Evolutionary conservation across 129 eudicot species (phyloP).

Genomic region (Helianthus annuus): HanXRQr2.0-SUNRISE NC_035433.2:47450901-47451400

Average conservation of each 20-base stretch:
- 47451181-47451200: constrained; percentile 15
- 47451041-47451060: too few species aligned
- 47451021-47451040: too few species aligned
- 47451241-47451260: not conserved
- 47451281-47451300: constrained; percentile 28
- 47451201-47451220: constrained; percentile 14
- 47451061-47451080: too few species aligned
- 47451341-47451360: not conserved
- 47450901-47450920: too few species aligned
- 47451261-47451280: constrained; percentile 11
- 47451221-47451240: not conserved
- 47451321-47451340: constrained; percentile 21
- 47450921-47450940: too few species aligned
- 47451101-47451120: not conserved
- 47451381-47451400: constrained; percentile 29
- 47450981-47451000: too few species aligned
- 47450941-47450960: too few species aligned
- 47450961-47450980: too few species aligned
- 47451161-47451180: not conserved
- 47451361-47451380: constrained; percentile 69
- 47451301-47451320: constrained; percentile 17
- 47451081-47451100: not conserved
- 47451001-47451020: too few species aligned
- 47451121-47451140: not conserved
- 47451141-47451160: not conserved